Evolutionary conservation across 2,329 filamentous ascomycete genomes (phyloP), one percentile per base, ranked within the genome.

Genomic region (Nemania sp.): DNA sequence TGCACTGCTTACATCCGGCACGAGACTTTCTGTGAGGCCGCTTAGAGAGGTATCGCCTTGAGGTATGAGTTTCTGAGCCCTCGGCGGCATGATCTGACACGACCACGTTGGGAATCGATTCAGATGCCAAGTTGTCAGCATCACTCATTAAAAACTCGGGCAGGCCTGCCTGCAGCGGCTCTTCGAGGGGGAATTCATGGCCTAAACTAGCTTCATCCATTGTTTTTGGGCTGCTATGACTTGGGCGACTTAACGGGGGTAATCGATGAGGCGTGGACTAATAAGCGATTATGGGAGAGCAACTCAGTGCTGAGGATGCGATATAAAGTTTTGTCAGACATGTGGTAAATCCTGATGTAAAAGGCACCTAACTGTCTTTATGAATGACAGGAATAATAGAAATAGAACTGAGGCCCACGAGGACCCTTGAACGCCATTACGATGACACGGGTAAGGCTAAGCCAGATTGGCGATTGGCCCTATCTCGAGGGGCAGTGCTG

Each of bases 1-100:
- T 83, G 73, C 80, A 83, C 62, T 77, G 80, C 56, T 70, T 70
- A 61, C 80, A 83, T 5, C 80, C 80, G 2, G 72, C 70, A 24
- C 80, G 71, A 1, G 80, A 81, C 66, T 83, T 83, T 59, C 72
- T 78, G 65, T 83, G 80, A 42, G 80, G 78, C 9, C 79, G 74
- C 64, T 83, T 83, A 44, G 74, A 57, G 50, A 76, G 70, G 46
- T 74, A 78, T 1, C 71, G 72, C 45, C 59, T 68, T 20, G 49
- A 36, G 19, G 28, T 9, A 31, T 44, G 42, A 30, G 42, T 15
- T 24, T 53, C 22, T n/a, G n/a, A n/a, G n/a, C n/a, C n/a, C n/a
- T n/a, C n/a, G n/a, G n/a, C n/a, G n/a, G n/a, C n/a, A n/a, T n/a
- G n/a, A 22, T 5, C 39, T 7, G 33, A 46, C 15, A 26, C 4